These are phyloP conservation scores for Tricholoma bakamatsutake DNA, from an alignment of 768 basidiomycete genomes.

Conservation along the genomic window DNA sequence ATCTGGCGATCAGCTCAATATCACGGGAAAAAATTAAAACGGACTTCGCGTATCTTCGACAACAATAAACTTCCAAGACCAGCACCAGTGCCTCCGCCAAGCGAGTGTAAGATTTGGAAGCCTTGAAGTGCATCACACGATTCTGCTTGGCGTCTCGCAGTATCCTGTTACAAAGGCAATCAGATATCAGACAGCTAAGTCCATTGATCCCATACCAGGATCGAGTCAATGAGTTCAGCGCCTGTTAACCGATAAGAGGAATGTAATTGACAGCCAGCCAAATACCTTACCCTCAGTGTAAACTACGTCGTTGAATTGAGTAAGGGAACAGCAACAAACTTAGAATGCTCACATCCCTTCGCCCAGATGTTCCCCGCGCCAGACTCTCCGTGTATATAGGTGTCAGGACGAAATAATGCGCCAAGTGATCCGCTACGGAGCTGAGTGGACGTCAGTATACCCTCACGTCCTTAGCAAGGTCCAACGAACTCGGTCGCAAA, in stretches of 20 bases:
- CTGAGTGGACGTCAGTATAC: slow-evolving; percentile 25
- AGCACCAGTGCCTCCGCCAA: slow-evolving; percentile 89
- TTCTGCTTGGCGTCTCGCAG: slow-evolving; percentile 77
- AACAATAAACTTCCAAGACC: slow-evolving; percentile 79
- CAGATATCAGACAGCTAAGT: background rate
- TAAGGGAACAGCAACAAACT: slow-evolving; percentile 2
- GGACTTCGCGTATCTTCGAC: slow-evolving; percentile 74
- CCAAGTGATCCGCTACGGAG: slow-evolving; percentile 68
- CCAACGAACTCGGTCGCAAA: slow-evolving; percentile 63
- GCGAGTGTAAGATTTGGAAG: slow-evolving; percentile 83
- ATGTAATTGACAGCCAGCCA: background rate
- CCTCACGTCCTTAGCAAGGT: background rate
- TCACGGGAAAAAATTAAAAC: slow-evolving; percentile 22
- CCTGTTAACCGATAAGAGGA: slow-evolving; percentile 35
- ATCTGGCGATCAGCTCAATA: slow-evolving; percentile 9
- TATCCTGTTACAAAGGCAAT: slow-evolving; percentile 40
- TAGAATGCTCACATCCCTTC: slow-evolving; percentile 72
- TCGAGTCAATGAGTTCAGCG: slow-evolving; percentile 85
- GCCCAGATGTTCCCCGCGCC: slow-evolving; percentile 95
- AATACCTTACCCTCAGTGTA: slow-evolving; percentile 74
- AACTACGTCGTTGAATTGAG: slow-evolving; percentile 33
- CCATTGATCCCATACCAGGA: slow-evolving; percentile 42
- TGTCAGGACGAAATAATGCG: slow-evolving; percentile 80
- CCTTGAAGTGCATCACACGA: slow-evolving; percentile 84
- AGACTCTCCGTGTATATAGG: slow-evolving; percentile 57